Evolutionary conservation across 108 stramenopile species (phyloP).

Genomic region (Skeletonema tropicum): DNA sequence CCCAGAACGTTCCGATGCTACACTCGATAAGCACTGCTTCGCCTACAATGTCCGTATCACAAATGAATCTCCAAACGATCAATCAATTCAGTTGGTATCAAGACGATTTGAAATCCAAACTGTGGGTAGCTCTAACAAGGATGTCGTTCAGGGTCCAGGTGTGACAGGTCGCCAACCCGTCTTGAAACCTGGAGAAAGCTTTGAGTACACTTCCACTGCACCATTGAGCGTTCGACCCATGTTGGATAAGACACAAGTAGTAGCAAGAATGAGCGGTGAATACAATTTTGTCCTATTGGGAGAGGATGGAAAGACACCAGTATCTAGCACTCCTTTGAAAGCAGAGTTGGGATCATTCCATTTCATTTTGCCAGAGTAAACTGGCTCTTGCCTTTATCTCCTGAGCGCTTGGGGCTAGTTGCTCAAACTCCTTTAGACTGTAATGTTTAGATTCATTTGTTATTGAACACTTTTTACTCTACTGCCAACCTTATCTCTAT

Average conservation of each 20-base stretch:
- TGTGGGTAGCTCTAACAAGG: conserved; percentile 78
- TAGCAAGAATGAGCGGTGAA: conserved; percentile 88
- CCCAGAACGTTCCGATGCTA: conserved; percentile 86
- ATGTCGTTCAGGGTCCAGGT: conserved; percentile 90
- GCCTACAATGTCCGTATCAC: conserved; percentile 94
- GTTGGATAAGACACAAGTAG: conserved; percentile 85
- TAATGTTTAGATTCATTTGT: conserved; percentile 8
- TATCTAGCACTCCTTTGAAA: conserved; percentile 77
- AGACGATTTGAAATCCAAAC: conserved; percentile 92
- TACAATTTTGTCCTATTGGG: conserved; percentile 81
- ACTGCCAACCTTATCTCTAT: too few relatives aligned
- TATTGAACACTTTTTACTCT: not conserved
- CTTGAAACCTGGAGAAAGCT: conserved; percentile 92
- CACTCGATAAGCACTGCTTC: conserved; percentile 88
- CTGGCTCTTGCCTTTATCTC: not conserved
- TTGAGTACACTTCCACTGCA: conserved; percentile 91
- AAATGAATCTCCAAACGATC: conserved; percentile 67
- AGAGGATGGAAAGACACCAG: conserved; percentile 77
- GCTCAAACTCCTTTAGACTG: conserved; percentile 9
- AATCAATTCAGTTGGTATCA: conserved; percentile 84
- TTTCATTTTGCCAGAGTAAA: conserved; percentile 76
- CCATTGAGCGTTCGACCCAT: conserved; percentile 82
- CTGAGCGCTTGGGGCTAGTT: not conserved
- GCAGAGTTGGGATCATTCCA: conserved; percentile 90
- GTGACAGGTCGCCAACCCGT: conserved; percentile 91